Evolutionary conservation across 768 basidiomycete genomes (phyloP).

Genomic region (Lactarius psammicola): DNA sequence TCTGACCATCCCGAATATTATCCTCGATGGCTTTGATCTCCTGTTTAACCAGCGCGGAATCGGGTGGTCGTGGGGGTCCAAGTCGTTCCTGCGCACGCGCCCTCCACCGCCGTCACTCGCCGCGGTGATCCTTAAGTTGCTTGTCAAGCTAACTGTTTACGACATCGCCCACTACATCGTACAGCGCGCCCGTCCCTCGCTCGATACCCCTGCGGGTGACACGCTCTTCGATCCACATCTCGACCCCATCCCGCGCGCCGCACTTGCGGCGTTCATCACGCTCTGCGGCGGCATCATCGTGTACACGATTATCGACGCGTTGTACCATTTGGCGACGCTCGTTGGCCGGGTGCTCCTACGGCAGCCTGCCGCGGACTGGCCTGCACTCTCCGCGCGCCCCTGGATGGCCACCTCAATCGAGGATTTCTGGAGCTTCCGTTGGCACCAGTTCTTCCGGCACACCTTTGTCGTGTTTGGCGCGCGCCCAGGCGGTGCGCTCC

Average conservation of each 20-base stretch:
- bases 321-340: constrained; percentile 32
- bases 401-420: constrained; percentile 40
- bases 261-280: constrained; percentile 5
- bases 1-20: constrained; percentile 1
- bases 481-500: constrained; percentile 36
- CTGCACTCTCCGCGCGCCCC: constrained; percentile 38
- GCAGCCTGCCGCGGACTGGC: constrained; percentile 37
- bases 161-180: constrained; percentile 9
- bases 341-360: constrained; percentile 33
- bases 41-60: constrained; percentile 21
- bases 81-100: neutral
- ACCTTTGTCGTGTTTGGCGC: constrained; percentile 37
- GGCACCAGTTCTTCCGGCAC: constrained; percentile 42
- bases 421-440: constrained; percentile 42
- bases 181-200: constrained; percentile 7
- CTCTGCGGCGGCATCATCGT: constrained; percentile 18
- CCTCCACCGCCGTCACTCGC: neutral
- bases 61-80: constrained; percentile 26
- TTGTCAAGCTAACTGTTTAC: constrained; percentile 9
- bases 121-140: neutral
- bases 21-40: constrained; percentile 22
- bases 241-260: neutral
- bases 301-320: constrained; percentile 21
- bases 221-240: constrained; percentile 18
- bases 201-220: constrained; percentile 4